Conservation (phyloP, 345 rosid species). For the Brassica juncea region DNA sequence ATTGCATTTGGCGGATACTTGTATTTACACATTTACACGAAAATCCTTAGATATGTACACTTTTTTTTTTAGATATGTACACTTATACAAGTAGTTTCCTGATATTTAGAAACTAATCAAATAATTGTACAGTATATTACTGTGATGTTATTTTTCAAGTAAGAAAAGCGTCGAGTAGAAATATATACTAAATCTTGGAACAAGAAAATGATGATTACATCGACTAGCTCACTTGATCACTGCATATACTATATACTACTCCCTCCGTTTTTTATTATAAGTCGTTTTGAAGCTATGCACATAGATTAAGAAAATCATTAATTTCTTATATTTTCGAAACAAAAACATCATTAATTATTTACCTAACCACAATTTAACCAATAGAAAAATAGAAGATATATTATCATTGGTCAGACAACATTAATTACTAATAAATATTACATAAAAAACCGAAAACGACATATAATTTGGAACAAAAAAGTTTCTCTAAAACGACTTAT, state of each 20-base stretch:
- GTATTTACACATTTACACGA: constrained; percentile 3
- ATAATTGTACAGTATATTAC: not conserved
- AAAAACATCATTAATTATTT: too few relatives aligned
- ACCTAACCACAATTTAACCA: too few relatives aligned
- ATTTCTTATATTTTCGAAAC: too few relatives aligned
- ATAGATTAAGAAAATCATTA: too few relatives aligned
- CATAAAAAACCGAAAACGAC: too few relatives aligned
- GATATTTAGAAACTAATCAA: not conserved
- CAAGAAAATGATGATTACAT: constrained; percentile 16
- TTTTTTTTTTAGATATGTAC: not conserved
- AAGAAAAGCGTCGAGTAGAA: not conserved
- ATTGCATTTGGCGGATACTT: constrained; percentile 45
- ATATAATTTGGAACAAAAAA: too few relatives aligned
- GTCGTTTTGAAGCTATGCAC: too few relatives aligned
- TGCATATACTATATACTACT: not conserved
- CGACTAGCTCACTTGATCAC: constrained; percentile 4
- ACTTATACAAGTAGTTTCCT: not conserved
- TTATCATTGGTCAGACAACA: too few relatives aligned
- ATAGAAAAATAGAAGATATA: too few relatives aligned
- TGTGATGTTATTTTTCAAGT: not conserved
- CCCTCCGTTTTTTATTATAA: too few relatives aligned
- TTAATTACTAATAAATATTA: too few relatives aligned
- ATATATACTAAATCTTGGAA: not conserved
- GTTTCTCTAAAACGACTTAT: too few relatives aligned
- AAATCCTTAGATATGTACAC: not conserved